Conservation (phyloP, 2,329 filamentous ascomycete genomes). For the Raffaelea arxii region DNA sequence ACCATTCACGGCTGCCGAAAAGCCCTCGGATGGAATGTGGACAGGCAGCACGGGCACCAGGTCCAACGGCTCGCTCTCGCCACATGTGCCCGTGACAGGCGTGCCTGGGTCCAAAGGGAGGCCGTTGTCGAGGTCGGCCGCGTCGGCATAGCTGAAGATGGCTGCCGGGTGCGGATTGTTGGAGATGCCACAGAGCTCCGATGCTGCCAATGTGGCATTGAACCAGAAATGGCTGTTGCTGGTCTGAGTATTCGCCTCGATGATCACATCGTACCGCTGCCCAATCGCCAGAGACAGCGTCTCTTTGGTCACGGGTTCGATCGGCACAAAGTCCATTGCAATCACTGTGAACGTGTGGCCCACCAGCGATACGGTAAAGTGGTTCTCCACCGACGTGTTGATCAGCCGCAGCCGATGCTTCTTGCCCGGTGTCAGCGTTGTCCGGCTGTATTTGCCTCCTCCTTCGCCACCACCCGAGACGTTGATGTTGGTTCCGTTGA, state of each 20-base stretch:
- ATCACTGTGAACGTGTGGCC: slow-evolving; percentile 39
- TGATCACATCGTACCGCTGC: slow-evolving; percentile 35
- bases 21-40: slow-evolving; percentile 7
- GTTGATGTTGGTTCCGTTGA: slow-evolving; percentile 29
- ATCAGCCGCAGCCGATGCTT: slow-evolving; percentile 38
- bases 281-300: slow-evolving; percentile 40
- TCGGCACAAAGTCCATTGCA: slow-evolving; percentile 38
- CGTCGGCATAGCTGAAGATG: slow-evolving; percentile 26
- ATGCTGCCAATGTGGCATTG: slow-evolving; percentile 13
- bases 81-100: slow-evolving; percentile 9
- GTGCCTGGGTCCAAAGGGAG: slow-evolving; percentile 20
- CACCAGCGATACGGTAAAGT: slow-evolving; percentile 36
- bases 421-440: slow-evolving; percentile 27
- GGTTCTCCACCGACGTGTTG: slow-evolving; percentile 37
- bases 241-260: slow-evolving; percentile 22
- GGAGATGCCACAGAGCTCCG: slow-evolving; percentile 10
- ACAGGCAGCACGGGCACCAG: slow-evolving; percentile 9
- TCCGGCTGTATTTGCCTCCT: slow-evolving; percentile 18
- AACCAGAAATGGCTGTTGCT: slow-evolving; percentile 12
- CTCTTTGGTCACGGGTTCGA: slow-evolving; percentile 36
- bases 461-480: slow-evolving; percentile 17
- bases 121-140: slow-evolving; percentile 9
- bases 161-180: slow-evolving; percentile 21
- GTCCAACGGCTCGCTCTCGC: slow-evolving; percentile 5
- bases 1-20: slow-evolving; percentile 5